These are phyloP conservation scores for Pestalotiopsis sp. DNA, from an alignment of 2,329 filamentous ascomycete species.

Conservation along the genomic window DNA sequence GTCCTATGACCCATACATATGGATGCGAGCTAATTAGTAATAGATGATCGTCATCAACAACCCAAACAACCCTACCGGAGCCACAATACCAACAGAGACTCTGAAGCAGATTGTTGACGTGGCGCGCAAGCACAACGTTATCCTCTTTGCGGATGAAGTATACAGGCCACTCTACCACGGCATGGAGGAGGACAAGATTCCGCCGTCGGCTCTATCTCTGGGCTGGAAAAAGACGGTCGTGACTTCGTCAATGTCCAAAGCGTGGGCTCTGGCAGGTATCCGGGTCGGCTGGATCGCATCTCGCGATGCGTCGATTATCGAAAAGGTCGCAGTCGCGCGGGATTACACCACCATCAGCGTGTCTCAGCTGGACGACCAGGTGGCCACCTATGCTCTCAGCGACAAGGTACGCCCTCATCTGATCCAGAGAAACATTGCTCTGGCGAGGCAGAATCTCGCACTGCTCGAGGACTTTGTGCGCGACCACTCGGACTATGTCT, in stretches of 20 bases:
- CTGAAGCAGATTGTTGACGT: constrained; percentile 65
- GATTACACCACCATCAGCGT: constrained; percentile 89
- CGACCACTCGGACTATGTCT: constrained; percentile 60
- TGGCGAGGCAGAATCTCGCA: constrained; percentile 63
- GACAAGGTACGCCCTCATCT: constrained; percentile 39
- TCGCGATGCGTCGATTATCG: constrained; percentile 61
- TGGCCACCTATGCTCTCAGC: constrained; percentile 75
- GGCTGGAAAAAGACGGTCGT: constrained; percentile 72
- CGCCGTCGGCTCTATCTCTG: constrained; percentile 70
- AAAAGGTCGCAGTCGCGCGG: constrained; percentile 63
- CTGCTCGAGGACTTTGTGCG: constrained; percentile 64
- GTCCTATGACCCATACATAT: background rate
- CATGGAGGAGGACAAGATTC: constrained; percentile 47
- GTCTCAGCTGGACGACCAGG: constrained; percentile 76
- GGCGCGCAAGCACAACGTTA: constrained; percentile 63
- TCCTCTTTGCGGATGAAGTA: constrained; percentile 77
- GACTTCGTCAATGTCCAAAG: constrained; percentile 84
- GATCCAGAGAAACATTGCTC: constrained; percentile 60
- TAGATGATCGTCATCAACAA: constrained; percentile 63
- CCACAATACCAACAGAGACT: constrained; percentile 62
- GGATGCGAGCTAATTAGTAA: background rate
- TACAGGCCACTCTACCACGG: constrained; percentile 83
- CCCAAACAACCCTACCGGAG: constrained; percentile 82
- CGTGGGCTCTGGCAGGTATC: constrained; percentile 80
- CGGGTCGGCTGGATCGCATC: constrained; percentile 83